Evolutionary conservation across 2,329 filamentous ascomycete genomes (phyloP).

Genomic region (Pseudocercospora musae): DNA sequence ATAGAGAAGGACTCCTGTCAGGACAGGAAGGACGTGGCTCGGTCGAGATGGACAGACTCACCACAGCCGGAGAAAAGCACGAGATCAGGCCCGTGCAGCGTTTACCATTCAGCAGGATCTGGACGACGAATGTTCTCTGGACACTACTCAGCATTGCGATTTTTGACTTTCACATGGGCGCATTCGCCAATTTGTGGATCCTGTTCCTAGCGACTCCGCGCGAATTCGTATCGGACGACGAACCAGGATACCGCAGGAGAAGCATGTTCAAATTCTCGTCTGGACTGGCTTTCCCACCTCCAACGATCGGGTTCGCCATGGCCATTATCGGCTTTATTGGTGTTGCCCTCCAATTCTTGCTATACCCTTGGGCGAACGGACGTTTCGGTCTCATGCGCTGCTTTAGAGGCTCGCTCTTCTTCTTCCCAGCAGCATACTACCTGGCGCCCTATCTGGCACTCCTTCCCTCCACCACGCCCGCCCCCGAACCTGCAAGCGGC

Average conservation of each 20-base stretch:
- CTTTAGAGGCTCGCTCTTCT: slow-evolving; percentile 65
- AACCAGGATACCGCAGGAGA: slow-evolving; percentile 21
- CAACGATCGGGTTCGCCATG: slow-evolving; percentile 72
- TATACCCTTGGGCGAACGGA: slow-evolving; percentile 67
- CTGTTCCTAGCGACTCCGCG: slow-evolving; percentile 73
- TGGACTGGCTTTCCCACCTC: slow-evolving; percentile 69
- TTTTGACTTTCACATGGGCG: slow-evolving; percentile 70
- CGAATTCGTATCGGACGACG: slow-evolving; percentile 34
- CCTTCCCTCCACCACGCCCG: slow-evolving; percentile 54
- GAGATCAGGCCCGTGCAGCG: slow-evolving; percentile 41
- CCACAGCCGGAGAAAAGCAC: slow-evolving; percentile 30
- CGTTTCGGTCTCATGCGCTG: slow-evolving; percentile 65
- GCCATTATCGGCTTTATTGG: slow-evolving; percentile 72
- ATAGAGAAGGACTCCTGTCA: slow-evolving; percentile 34
- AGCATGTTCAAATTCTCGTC: slow-evolving; percentile 62
- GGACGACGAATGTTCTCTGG: slow-evolving; percentile 54
- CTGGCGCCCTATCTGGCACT: slow-evolving; percentile 68
- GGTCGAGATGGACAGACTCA: slow-evolving; percentile 38
- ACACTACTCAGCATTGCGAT: slow-evolving; percentile 63
- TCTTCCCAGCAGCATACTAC: slow-evolving; percentile 69
- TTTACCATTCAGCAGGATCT: slow-evolving; percentile 50
- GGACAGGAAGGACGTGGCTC: slow-evolving; percentile 28
- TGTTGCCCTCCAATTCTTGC: slow-evolving; percentile 66
- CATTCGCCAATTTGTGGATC: slow-evolving; percentile 74
- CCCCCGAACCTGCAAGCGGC: slow-evolving; percentile 53